A percentile compares a stretch with the other conserved stretches of the same genome.
Conservation (phyloP, 257 asterid genomes). For the Parsonsia alboflavescens region DNA sequence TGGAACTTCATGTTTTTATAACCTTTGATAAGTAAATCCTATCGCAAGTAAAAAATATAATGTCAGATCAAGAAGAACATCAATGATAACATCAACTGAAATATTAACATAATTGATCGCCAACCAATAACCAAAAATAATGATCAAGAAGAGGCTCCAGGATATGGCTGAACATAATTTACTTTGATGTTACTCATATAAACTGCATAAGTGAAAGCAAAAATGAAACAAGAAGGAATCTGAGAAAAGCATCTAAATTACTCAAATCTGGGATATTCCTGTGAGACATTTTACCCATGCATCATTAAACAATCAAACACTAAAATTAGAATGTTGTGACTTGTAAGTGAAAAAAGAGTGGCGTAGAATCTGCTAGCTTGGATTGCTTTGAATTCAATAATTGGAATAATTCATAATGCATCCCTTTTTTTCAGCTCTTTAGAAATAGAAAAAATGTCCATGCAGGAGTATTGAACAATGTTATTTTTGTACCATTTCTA, state of each 20-base stretch:
- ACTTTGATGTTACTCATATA: background rate
- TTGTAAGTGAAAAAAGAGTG: background rate
- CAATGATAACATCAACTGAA: background rate
- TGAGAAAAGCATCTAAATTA: too few relatives aligned
- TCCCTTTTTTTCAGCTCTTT: background rate
- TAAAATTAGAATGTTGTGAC: background rate
- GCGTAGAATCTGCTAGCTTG: background rate
- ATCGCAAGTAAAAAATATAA: constrained; percentile 11
- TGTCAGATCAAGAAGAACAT: background rate
- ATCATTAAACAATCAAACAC: background rate
- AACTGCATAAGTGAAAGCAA: background rate
- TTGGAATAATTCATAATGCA: background rate
- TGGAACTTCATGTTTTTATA: constrained; percentile 80
- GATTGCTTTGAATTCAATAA: too few relatives aligned
- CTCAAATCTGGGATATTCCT: background rate
- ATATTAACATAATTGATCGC: too few relatives aligned
- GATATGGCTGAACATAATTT: background rate
- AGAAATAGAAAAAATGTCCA: background rate
- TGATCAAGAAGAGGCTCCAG: background rate
- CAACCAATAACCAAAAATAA: too few relatives aligned
- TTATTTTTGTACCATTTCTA: background rate
- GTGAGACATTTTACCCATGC: background rate
- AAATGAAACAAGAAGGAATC: background rate
- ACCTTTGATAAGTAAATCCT: constrained; percentile 78
- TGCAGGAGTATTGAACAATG: too few relatives aligned